Conservation (phyloP, 2,329 filamentous ascomycete species). For the Monosporascus sp. region DNA sequence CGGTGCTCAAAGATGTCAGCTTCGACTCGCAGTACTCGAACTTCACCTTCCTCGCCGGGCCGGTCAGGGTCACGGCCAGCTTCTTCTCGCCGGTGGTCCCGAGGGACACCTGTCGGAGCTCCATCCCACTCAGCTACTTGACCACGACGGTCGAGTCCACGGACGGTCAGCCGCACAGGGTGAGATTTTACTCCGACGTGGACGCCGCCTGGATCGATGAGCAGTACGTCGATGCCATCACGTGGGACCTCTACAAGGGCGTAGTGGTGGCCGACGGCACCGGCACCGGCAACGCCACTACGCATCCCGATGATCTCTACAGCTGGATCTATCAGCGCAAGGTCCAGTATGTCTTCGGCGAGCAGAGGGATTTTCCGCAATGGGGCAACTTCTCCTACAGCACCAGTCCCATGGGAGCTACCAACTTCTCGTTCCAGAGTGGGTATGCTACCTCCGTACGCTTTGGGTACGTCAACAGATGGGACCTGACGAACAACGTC, state of each 20-base stretch:
- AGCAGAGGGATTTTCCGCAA: constrained; percentile 53
- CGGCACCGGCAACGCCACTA: constrained; percentile 36
- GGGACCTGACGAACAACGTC: constrained; percentile 54
- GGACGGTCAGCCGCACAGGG: constrained; percentile 40
- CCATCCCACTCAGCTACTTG: constrained; percentile 73
- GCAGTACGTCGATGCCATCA: constrained; percentile 58
- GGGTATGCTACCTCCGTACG: constrained; percentile 37
- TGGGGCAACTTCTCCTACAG: constrained; percentile 66
- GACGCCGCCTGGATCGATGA: constrained; percentile 77
- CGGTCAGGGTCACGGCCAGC: constrained; percentile 36
- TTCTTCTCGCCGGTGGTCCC: constrained; percentile 74
- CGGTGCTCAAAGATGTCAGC: constrained; percentile 32
- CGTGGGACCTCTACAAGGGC: constrained; percentile 58
- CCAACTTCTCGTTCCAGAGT: constrained; percentile 17
- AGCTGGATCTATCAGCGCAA: constrained; percentile 56
- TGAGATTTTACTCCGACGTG: constrained; percentile 61
- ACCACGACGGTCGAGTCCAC: constrained; percentile 60
- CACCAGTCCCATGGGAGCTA: constrained; percentile 31
- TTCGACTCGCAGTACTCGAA: constrained; percentile 44
- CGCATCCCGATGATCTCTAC: constrained; percentile 63
- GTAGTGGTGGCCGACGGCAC: constrained; percentile 22
- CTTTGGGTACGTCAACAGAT: constrained; percentile 55
- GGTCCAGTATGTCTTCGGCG: constrained; percentile 68
- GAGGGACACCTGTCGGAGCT: constrained; percentile 71
- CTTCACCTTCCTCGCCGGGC: constrained; percentile 33